Evolutionary conservation across 139 green algal genomes (phyloP).

Genomic region (Micractinium conductrix): DNA sequence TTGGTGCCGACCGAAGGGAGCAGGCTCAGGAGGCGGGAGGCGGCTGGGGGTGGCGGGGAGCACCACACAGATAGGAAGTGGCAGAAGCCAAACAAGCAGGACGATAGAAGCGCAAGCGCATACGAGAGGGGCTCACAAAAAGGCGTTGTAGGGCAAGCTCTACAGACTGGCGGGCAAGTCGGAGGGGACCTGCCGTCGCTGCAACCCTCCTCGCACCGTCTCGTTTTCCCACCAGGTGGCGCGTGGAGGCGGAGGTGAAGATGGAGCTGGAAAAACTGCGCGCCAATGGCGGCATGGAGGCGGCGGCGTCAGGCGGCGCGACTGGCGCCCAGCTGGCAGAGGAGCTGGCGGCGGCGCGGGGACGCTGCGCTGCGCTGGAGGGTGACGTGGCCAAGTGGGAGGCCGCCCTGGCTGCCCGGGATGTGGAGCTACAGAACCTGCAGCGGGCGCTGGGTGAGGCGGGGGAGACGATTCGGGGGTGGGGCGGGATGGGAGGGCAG

Average conservation of each 20-base stretch:
- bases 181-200: not conserved
- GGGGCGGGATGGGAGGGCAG: not conserved
- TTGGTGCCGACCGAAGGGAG: not conserved
- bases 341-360: constrained; percentile 9
- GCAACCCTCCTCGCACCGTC: not conserved
- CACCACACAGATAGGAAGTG: too few relatives aligned
- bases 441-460: constrained; percentile 50
- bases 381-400: constrained; percentile 40
- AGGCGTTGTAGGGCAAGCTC: too few relatives aligned
- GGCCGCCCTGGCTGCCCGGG: constrained; percentile 31
- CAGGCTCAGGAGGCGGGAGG: not conserved
- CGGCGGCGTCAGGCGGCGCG: not conserved
- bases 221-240: constrained; percentile 23
- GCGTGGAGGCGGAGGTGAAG: constrained; percentile 54
- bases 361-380: constrained; percentile 4
- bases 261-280: constrained; percentile 35
- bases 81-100: too few relatives aligned
- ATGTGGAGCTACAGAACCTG: constrained; percentile 55
- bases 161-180: not conserved
- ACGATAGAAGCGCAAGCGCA: too few relatives aligned
- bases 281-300: not conserved
- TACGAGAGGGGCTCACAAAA: too few relatives aligned
- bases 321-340: not conserved
- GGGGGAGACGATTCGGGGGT: not conserved
- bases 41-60: not conserved